These are phyloP conservation scores for Talaromyces atroroseus DNA, from an alignment of 2,329 filamentous ascomycete genomes.

Conservation along the genomic window DNA sequence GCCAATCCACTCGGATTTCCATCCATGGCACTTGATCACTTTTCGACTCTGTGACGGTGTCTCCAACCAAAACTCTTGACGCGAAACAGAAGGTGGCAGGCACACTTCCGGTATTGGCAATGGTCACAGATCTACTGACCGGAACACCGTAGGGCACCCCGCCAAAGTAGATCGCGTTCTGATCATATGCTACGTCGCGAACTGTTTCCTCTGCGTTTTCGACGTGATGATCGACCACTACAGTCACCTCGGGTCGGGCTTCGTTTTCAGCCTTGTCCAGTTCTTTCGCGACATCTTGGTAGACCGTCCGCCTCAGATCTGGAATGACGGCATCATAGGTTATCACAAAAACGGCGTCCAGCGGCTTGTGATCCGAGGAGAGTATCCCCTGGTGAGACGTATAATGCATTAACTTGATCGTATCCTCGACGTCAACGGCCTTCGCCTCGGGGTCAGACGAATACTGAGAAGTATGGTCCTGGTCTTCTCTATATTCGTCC, in stretches of 20 bases:
- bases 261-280: slow-evolving; percentile 91
- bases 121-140: slow-evolving; percentile 64
- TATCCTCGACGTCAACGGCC: slow-evolving; percentile 39
- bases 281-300: slow-evolving; percentile 80
- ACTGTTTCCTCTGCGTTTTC: slow-evolving; percentile 31
- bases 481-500: slow-evolving; percentile 57
- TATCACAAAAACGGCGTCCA: slow-evolving; percentile 75
- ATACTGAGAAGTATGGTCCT: slow-evolving; percentile 44
- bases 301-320: slow-evolving; percentile 73
- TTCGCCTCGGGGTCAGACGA: slow-evolving; percentile 37
- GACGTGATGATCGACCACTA: slow-evolving; percentile 64
- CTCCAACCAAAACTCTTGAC: slow-evolving; percentile 56
- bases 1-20: slow-evolving; percentile 57
- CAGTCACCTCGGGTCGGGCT: slow-evolving; percentile 70
- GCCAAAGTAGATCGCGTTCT: slow-evolving; percentile 70
- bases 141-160: slow-evolving; percentile 63
- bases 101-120: slow-evolving; percentile 88
- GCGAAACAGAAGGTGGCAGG: slow-evolving; percentile 74
- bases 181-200: slow-evolving; percentile 28
- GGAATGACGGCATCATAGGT: slow-evolving; percentile 83
- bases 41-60: slow-evolving; percentile 33
- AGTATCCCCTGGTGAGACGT: slow-evolving; percentile 81
- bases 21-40: slow-evolving; percentile 59
- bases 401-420: slow-evolving; percentile 61
- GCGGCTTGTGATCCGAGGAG: slow-evolving; percentile 92